Percentiles rank a stretch among this genome's conserved stretches.
These are phyloP conservation scores for Biscutella laevigata DNA, from an alignment of 441 rosid species.

Conservation along the genomic window DNA sequence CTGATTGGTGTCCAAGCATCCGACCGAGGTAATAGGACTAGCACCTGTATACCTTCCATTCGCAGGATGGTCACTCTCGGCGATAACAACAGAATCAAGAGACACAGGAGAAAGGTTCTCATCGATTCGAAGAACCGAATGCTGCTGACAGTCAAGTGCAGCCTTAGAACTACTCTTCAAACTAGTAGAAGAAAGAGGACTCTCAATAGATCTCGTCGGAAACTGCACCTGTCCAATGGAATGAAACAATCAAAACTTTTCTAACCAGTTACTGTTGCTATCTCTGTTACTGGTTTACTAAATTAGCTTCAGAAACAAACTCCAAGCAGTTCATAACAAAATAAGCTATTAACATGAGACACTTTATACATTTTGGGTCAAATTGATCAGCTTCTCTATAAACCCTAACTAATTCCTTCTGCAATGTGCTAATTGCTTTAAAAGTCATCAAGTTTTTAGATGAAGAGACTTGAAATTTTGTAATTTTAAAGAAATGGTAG, in stretches of 20 bases:
- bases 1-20: slow-evolving; percentile 89
- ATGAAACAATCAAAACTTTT: not conserved
- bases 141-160: slow-evolving; percentile 49
- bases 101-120: slow-evolving; percentile 81
- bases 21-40: slow-evolving; percentile 66
- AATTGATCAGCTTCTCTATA: slow-evolving; percentile 1
- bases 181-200: slow-evolving; percentile 45
- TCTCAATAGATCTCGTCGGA: slow-evolving; percentile 51
- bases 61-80: slow-evolving; percentile 56
- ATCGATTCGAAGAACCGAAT: slow-evolving; percentile 51
- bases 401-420: not conserved
- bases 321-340: not conserved
- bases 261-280: not conserved
- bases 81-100: slow-evolving; percentile 78
- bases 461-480: not conserved
- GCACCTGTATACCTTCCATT: slow-evolving; percentile 46
- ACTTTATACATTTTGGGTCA: not conserved
- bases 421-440: not conserved
- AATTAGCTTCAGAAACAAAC: not conserved
- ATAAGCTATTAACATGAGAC: not conserved
- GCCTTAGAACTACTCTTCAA: slow-evolving; percentile 45
- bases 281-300: not conserved
- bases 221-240: slow-evolving; percentile 35
- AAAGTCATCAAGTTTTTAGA: not conserved
- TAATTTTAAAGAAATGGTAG: not conserved